Conservation (phyloP, 2,329 filamentous ascomycete species). For the Colletotrichum falcatum region DNA sequence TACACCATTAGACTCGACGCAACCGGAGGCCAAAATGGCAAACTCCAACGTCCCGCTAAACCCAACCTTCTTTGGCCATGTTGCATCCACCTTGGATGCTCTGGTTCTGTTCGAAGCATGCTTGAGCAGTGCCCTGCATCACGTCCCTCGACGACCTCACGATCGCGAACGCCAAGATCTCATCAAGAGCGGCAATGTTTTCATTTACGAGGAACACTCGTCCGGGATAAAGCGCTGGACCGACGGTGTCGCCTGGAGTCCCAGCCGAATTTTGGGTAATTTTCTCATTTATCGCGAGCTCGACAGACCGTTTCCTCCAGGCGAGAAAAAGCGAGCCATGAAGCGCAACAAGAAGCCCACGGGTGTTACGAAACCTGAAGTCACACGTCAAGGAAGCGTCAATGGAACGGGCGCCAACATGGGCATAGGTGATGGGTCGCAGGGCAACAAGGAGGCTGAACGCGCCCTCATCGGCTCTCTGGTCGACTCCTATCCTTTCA, state of each 20-base stretch:
- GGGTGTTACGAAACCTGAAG: slow-evolving; percentile 51
- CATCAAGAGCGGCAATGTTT: slow-evolving; percentile 86
- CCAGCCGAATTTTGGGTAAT: slow-evolving; percentile 85
- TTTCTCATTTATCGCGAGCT: slow-evolving; percentile 89
- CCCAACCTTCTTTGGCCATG: slow-evolving; percentile 76
- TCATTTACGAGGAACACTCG: slow-evolving; percentile 91
- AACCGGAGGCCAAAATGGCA: slow-evolving; percentile 36
- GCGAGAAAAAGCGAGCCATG: slow-evolving; percentile 86
- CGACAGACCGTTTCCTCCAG: slow-evolving; percentile 80
- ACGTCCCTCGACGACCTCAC: slow-evolving; percentile 86
- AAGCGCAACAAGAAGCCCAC: slow-evolving; percentile 69
- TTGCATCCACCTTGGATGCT: slow-evolving; percentile 79
- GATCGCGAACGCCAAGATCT: slow-evolving; percentile 83
- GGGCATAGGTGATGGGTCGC: slow-evolving; percentile 29
- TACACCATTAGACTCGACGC: slow-evolving; percentile 36
- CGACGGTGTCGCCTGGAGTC: slow-evolving; percentile 91
- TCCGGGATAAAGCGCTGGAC: slow-evolving; percentile 97
- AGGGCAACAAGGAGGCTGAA: slow-evolving; percentile 36
- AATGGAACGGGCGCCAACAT: slow-evolving; percentile 14
- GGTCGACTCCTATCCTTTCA: slow-evolving; percentile 92
- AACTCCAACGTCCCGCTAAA: slow-evolving; percentile 60
- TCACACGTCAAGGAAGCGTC: slow-evolving; percentile 43
- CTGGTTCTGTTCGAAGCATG: slow-evolving; percentile 85
- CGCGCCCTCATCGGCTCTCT: slow-evolving; percentile 66
- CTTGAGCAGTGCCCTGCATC: slow-evolving; percentile 75